Conservation (phyloP, 345 rosid genomes). For the Xanthoceras sorbifolium region DNA sequence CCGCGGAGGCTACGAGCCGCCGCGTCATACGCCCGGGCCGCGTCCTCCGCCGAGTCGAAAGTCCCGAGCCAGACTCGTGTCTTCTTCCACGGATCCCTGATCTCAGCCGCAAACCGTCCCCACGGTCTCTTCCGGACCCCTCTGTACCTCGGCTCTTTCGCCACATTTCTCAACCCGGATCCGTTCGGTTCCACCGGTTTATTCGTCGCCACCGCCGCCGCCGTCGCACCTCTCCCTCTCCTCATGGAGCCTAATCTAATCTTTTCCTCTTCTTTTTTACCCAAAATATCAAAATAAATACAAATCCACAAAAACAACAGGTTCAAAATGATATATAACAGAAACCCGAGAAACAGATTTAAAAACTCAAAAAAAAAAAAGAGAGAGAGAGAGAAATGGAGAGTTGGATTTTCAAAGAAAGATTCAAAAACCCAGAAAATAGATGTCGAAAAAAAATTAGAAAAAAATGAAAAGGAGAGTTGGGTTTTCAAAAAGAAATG, state of each 20-base stretch:
- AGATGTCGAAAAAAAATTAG: no score
- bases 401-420: constrained; percentile 9
- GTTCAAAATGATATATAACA: no score
- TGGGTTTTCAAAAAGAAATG: neutral
- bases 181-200: constrained; percentile 30
- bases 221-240: constrained; percentile 60
- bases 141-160: constrained; percentile 70
- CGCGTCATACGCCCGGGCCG: constrained; percentile 86
- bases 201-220: constrained; percentile 24
- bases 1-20: constrained; percentile 88
- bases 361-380: neutral
- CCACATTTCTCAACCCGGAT: constrained; percentile 26
- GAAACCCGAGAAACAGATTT: neutral
- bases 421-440: no score
- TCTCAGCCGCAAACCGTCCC: constrained; percentile 94
- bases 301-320: neutral
- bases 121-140: constrained; percentile 91
- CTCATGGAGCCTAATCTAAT: constrained; percentile 34
- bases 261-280: neutral
- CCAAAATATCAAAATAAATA: neutral
- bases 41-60: constrained; percentile 87
- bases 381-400: constrained; percentile 11
- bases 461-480: no score
- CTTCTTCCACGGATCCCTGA: constrained; percentile 87
- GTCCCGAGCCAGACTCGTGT: constrained; percentile 95